Evolutionary conservation across 2,329 filamentous ascomycete species (phyloP).

Genomic region (Penicillium sp.): DNA sequence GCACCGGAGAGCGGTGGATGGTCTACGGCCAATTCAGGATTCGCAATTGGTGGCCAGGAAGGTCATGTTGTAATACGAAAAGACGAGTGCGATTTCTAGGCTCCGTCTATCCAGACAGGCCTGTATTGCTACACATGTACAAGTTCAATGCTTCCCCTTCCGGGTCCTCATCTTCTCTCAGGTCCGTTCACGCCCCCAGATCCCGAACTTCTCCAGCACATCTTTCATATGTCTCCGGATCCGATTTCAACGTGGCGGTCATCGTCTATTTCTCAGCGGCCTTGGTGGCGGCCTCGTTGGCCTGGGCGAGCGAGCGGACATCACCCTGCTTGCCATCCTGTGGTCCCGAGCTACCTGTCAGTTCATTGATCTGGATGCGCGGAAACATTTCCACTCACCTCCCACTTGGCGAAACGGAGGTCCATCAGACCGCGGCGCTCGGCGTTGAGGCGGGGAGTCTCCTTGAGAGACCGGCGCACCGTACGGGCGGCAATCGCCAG

Average conservation of each 20-base stretch:
- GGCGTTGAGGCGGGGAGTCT: conserved; percentile 79
- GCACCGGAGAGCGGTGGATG: conserved; percentile 5
- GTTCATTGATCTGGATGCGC: conserved; percentile 17
- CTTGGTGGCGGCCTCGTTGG: conserved; percentile 51
- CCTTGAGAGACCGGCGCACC: conserved; percentile 95
- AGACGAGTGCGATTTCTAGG: conserved; percentile 25
- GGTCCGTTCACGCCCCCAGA: conserved; percentile 18
- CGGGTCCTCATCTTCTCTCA: conserved; percentile 10
- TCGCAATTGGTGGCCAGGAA: conserved; percentile 4
- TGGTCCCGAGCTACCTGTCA: conserved; percentile 46
- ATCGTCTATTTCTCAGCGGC: conserved; percentile 43
- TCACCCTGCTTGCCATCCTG: conserved; percentile 98
- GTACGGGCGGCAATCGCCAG: conserved; percentile 90
- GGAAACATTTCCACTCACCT: conserved; percentile 56
- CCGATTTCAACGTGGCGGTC: conserved; percentile 5
- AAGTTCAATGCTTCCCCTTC: conserved; percentile 28
- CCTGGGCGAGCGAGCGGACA: conserved; percentile 64
- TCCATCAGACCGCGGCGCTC: conserved; percentile 91
- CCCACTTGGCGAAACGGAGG: conserved; percentile 88
- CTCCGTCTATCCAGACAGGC: conserved; percentile 32
- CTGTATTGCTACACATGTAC: conserved; percentile 42
- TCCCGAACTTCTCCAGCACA: conserved; percentile 21
- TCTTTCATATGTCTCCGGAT: conserved; percentile 8
- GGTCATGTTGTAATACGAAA: conserved; percentile 12
- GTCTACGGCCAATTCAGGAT: conserved; percentile 4